Evolutionary conservation across 202 grass and related monocot species (phyloP), one percentile per base, ranked within the genome.

Genomic region (Zizania palustris): DNA sequence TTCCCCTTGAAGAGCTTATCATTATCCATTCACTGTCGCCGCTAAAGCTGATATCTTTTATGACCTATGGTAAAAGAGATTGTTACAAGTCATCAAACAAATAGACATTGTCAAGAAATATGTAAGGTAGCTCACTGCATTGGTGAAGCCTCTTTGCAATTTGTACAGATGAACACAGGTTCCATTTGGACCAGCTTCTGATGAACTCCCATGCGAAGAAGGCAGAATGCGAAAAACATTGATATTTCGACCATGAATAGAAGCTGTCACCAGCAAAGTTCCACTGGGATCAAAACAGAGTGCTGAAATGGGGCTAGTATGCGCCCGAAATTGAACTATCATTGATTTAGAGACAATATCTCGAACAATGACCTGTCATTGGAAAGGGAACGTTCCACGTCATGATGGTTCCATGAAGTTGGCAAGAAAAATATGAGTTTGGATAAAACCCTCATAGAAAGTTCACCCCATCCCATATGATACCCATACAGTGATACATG

Each of bases 1-100:
- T 98, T 62, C 91, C 95, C 58, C 87, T 89, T 45, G 95, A 98
- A 48, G 91, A 94, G 77, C 91, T 98, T 78, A 98, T 94, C 91
- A 95, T 92, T 90, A 98, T 95, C 95, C 95, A 98, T 50, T 98
- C 84, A 67, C 91, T 94, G 60, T 95, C 89, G 40, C 90, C 91
- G 14, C 95, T 98, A 78, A 98, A 98, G 69, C 91, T 98, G 72
- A 98, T 89, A 60, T 98, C 95, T 82, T 98, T 93, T 90, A 95
- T 98, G 60, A 98, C 85, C 95, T 98, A 80, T 69, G 70, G 84
- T 40, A 68, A 74, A 36, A 28, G 28, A 28, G 28, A 28, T 51
- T 70, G 36, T 77, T 72, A 83, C 15, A 67, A 48, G 11, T 71
- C 20, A 87, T 48, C 12, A 39, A 76, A 8, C 1, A 21, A 63